Percentiles rank a stretch among this genome's conserved stretches.
Conservation (phyloP, 345 rosid species). For the Gossypium turneri region DNA sequence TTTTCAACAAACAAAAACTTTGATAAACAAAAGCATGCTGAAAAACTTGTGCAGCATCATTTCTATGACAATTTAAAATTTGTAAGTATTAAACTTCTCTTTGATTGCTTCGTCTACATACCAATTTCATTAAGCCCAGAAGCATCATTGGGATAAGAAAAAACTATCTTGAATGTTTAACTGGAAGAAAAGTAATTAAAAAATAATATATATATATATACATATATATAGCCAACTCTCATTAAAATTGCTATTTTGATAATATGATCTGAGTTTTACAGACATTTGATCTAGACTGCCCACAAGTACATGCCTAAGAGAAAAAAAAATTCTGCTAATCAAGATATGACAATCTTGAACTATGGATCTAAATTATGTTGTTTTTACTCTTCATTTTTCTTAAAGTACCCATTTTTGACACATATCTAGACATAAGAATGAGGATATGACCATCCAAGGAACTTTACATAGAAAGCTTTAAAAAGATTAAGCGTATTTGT, state of each 20-base stretch:
- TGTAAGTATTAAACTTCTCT: not conserved
- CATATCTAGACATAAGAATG: not conserved
- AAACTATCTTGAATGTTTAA: too few relatives aligned
- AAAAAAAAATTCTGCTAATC: not conserved
- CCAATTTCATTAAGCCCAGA: too few relatives aligned
- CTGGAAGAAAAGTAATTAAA: too few relatives aligned
- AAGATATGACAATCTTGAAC: not conserved
- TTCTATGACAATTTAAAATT: not conserved
- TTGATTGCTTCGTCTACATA: too few relatives aligned
- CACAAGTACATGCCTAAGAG: not conserved
- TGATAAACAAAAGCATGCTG: not conserved
- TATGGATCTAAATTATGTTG: not conserved
- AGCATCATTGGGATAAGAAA: too few relatives aligned
- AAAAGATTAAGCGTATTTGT: not conserved
- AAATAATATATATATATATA: too few relatives aligned
- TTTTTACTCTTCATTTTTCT: too few relatives aligned
- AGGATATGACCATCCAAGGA: not conserved
- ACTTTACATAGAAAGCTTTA: not conserved
- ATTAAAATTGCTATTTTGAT: too few relatives aligned
- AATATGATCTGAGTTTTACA: not conserved
- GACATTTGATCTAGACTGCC: not conserved
- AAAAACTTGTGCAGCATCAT: not conserved
- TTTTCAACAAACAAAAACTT: conserved; percentile 2
- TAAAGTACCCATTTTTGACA: not conserved
- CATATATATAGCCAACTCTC: not conserved